Evolutionary conservation across 495 filamentous ascomycete genomes (phyloP).

Genomic region (Penicillium nucicola): DNA sequence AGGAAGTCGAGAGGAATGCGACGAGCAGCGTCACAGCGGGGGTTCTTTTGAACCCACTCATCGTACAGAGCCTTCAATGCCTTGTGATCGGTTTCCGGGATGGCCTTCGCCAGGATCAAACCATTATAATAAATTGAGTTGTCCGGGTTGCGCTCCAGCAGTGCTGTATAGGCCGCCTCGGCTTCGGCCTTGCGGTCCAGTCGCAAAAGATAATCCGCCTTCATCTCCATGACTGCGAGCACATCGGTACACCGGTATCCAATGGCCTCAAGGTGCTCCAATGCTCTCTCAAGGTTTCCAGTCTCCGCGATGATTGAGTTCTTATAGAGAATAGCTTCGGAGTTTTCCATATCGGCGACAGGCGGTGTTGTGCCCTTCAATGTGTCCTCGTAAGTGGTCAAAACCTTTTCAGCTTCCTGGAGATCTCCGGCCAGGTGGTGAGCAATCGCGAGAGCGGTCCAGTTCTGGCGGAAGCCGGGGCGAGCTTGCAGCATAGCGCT

Average conservation of each 20-base stretch:
- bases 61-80: conserved; percentile 72
- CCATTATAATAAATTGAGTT: conserved; percentile 81
- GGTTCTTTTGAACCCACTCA: conserved; percentile 74
- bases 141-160: conserved; percentile 86
- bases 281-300: conserved; percentile 71
- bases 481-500: conserved; percentile 78
- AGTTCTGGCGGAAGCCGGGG: conserved; percentile 80
- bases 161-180: conserved; percentile 69
- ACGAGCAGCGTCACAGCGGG: conserved; percentile 78
- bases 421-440: conserved; percentile 86
- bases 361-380: conserved; percentile 66
- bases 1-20: conserved; percentile 89
- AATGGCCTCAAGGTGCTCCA: conserved; percentile 81
- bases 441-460: conserved; percentile 92
- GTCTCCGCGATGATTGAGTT: conserved; percentile 89
- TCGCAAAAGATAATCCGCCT: conserved; percentile 78
- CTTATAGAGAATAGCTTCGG: conserved; percentile 95
- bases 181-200: conserved; percentile 79
- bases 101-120: conserved; percentile 63
- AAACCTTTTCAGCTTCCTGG: conserved; percentile 80
- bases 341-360: conserved; percentile 83
- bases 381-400: conserved; percentile 90
- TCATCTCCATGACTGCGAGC: conserved; percentile 83
- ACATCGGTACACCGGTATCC: conserved; percentile 78
- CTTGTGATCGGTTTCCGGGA: conserved; percentile 58